phyloP scores from a whole-genome alignment of 768 basidiomycete species.

The Leccinum disarticulatum region DNA sequence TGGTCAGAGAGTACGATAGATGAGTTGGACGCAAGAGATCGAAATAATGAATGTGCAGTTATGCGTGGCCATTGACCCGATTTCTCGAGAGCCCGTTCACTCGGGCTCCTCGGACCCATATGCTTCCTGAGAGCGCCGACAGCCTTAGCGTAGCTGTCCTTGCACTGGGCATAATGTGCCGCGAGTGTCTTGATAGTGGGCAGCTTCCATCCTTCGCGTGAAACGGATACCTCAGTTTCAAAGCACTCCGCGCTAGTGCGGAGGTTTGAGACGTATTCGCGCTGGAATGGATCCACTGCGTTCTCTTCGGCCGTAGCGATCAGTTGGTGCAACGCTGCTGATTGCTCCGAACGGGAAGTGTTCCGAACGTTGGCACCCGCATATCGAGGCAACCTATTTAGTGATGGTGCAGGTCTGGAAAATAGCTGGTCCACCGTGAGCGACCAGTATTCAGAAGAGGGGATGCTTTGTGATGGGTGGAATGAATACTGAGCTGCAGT shows the following conservation, averaged over 20 bases:
- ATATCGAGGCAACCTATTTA: background rate
- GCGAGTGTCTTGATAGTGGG: background rate
- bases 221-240: conserved; percentile 2
- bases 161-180: conserved; percentile 9
- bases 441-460: background rate
- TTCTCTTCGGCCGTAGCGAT: background rate
- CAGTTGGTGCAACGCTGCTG: conserved; percentile 2
- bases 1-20: conserved; percentile 6
- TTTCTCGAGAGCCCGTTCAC: conserved; percentile 12
- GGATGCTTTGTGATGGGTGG: background rate
- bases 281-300: conserved; percentile 9
- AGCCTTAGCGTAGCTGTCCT: background rate
- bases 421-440: background rate
- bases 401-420: background rate
- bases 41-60: conserved; percentile 32
- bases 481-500: background rate
- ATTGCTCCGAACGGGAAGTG: background rate
- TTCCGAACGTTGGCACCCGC: background rate
- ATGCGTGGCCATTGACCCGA: conserved; percentile 41
- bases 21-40: conserved; percentile 29
- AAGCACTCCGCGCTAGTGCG: conserved; percentile 16
- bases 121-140: conserved; percentile 3
- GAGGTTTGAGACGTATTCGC: conserved; percentile 15
- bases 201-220: background rate
- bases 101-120: conserved; percentile 12